These are phyloP conservation scores for Diutina neorugosa DNA, from an alignment of 1,139 yeast genomes.

Conservation along the genomic window DNA sequence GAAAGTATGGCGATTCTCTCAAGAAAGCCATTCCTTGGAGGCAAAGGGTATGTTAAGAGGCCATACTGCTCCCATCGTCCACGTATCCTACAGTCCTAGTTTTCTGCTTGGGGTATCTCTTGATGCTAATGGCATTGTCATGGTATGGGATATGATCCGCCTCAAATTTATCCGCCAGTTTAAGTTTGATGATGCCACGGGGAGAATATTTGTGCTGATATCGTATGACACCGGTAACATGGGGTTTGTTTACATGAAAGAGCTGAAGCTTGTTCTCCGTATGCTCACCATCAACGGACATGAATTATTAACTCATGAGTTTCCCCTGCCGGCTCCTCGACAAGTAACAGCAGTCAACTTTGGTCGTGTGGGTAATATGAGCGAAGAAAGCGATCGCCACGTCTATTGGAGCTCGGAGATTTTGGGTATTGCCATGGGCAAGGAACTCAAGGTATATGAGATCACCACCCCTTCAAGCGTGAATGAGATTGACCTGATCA, in stretches of 20 bases:
- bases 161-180: constrained; percentile 36
- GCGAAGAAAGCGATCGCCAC: neutral
- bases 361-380: neutral
- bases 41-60: constrained; percentile 40
- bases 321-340: neutral
- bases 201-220: constrained; percentile 24
- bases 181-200: neutral
- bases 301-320: neutral
- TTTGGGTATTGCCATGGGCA: neutral
- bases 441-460: neutral
- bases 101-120: constrained; percentile 40
- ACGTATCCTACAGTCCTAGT: constrained; percentile 33
- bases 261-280: neutral
- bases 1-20: constrained; percentile 38
- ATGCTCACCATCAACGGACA: neutral
- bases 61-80: constrained; percentile 31
- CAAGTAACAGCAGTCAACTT: neutral
- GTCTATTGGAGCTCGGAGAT: neutral
- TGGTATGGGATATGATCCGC: constrained; percentile 49
- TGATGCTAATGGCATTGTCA: constrained; percentile 38
- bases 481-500: neutral
- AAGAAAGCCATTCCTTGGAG: constrained; percentile 22
- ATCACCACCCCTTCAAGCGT: neutral
- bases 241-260: neutral
- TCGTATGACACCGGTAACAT: constrained; percentile 48